phyloP scores from a whole-genome alignment of 768 basidiomycete genomes.

The Lentinula boryana region DNA sequence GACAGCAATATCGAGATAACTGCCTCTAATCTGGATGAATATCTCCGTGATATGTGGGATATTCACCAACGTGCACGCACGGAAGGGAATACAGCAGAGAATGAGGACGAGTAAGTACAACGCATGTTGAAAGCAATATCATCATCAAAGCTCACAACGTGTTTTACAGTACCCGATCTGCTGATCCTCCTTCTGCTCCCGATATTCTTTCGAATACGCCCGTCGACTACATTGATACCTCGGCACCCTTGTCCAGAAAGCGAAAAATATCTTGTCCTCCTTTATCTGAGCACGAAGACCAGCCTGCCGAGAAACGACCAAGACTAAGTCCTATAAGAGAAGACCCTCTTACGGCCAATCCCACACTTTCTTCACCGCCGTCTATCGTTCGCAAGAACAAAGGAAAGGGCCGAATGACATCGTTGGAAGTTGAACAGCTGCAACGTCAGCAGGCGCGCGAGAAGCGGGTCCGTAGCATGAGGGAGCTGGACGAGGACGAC shows the following conservation, averaged over 20 bases:
- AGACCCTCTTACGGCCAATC: background rate
- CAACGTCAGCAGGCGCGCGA: background rate
- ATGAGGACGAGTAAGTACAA: background rate
- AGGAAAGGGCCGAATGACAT: background rate
- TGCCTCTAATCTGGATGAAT: slow-evolving; percentile 1
- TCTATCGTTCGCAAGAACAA: background rate
- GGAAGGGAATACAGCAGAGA: background rate
- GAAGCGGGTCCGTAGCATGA: background rate
- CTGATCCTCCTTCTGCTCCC: background rate
- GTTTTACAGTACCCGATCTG: background rate
- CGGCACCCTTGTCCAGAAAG: background rate
- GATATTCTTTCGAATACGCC: background rate
- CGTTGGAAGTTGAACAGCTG: background rate
- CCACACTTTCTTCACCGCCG: background rate
- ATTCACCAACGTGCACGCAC: background rate
- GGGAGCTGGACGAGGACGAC: background rate
- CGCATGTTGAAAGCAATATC: too few species aligned
- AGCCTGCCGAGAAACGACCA: background rate
- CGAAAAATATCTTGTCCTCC: background rate
- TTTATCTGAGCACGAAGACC: background rate
- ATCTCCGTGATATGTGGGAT: background rate
- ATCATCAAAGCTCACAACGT: background rate
- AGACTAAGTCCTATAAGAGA: background rate
- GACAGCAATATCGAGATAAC: background rate
- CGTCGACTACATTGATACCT: background rate